These are phyloP conservation scores for Fusarium xylarioides DNA, from an alignment of 2,329 filamentous ascomycete species.

Conservation along the genomic window DNA sequence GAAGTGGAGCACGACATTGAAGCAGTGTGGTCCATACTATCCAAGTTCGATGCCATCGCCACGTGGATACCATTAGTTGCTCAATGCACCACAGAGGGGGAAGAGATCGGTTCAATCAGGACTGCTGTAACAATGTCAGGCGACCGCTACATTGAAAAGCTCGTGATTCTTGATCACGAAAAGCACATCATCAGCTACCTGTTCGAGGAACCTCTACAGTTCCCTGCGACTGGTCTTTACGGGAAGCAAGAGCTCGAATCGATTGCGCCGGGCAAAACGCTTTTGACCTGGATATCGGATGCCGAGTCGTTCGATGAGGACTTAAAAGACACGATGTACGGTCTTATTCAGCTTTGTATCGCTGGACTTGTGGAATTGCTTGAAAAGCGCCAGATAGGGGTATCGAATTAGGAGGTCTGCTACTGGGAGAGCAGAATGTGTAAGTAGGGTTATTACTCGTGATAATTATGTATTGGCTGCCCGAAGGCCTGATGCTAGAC, in stretches of 20 bases:
- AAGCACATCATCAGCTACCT: background rate
- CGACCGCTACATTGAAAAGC: accelerated
- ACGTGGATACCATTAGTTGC: background rate
- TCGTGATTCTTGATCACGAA: background rate
- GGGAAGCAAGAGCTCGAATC: background rate
- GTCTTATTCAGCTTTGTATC: background rate
- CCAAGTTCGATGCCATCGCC: background rate
- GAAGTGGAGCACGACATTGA: background rate
- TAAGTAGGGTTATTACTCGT: accelerated
- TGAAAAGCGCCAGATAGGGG: accelerated
- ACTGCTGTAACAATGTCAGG: background rate
- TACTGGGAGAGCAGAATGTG: accelerated
- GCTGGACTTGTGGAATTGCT: background rate
- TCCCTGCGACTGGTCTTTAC: accelerated
- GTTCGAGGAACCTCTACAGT: background rate
- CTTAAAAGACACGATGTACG: background rate
- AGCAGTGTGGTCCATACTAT: background rate
- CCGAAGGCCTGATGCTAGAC: background rate
- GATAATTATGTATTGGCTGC: background rate
- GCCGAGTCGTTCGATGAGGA: background rate
- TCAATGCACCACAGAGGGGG: background rate
- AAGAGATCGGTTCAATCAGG: background rate
- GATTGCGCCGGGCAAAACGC: background rate
- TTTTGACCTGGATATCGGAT: background rate
- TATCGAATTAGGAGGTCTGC: background rate